These are phyloP conservation scores for Heimioporus sp. DNA, from an alignment of 768 basidiomycete species.

Conservation along the genomic window DNA sequence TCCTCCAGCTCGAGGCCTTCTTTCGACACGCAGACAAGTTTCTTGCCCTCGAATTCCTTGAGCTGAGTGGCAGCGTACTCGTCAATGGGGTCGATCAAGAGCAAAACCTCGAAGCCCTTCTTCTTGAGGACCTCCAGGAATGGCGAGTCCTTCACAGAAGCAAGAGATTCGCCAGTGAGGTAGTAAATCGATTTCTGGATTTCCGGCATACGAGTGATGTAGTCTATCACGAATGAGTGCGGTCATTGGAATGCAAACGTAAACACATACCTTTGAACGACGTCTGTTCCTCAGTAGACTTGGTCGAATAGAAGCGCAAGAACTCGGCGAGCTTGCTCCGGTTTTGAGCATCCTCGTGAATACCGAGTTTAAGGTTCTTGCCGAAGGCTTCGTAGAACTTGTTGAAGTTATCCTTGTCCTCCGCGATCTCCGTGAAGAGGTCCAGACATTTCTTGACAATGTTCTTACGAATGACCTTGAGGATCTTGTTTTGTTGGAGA, in stretches of 20 bases:
- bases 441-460: slow-evolving; percentile 98
- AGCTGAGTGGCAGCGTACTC: slow-evolving; percentile 98
- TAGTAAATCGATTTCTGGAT: slow-evolving; percentile 99
- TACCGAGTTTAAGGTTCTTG: slow-evolving; percentile 99
- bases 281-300: slow-evolving; percentile 83
- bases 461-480: slow-evolving; percentile 99
- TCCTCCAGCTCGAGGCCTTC: slow-evolving; percentile 99
- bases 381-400: slow-evolving; percentile 99
- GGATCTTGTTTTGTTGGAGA: slow-evolving; percentile 99
- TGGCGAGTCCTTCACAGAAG: slow-evolving; percentile 87
- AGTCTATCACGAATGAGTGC: slow-evolving; percentile 52
- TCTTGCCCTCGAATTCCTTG: slow-evolving; percentile 99
- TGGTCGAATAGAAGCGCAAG: slow-evolving; percentile 98
- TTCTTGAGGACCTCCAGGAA: slow-evolving; percentile 99
- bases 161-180: slow-evolving; percentile 97
- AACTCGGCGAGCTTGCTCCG: slow-evolving; percentile 99
- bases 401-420: slow-evolving; percentile 98
- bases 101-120: slow-evolving; percentile 98
- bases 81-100: slow-evolving; percentile 98
- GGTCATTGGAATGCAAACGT: not conserved
- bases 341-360: slow-evolving; percentile 99
- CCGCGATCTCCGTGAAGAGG: slow-evolving; percentile 91
- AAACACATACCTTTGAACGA: slow-evolving; percentile 81
- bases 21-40: slow-evolving; percentile 96
- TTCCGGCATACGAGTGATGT: slow-evolving; percentile 99